These are phyloP conservation scores for Ceratocystis colombiana DNA, from an alignment of 2,329 filamentous ascomycete genomes.

Conservation along the genomic window DNA sequence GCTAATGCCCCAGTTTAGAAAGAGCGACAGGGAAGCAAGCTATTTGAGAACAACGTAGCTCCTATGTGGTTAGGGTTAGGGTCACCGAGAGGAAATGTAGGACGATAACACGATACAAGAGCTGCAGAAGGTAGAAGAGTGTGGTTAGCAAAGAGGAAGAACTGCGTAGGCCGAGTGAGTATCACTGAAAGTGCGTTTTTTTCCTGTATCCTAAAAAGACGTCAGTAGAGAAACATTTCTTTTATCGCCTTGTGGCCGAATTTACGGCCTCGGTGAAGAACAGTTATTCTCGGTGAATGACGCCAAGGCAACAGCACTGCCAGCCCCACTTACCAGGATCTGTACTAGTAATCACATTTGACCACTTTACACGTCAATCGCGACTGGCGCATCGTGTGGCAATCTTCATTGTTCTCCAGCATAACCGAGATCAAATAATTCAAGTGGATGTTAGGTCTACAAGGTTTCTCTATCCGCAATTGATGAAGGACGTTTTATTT, in stretches of 20 bases:
- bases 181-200: too few relatives aligned
- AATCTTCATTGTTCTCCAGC: not conserved
- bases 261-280: not conserved
- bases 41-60: not conserved
- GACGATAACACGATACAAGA: not conserved
- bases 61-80: not conserved
- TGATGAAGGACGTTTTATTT: too few relatives aligned
- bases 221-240: not conserved
- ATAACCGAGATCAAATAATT: not conserved
- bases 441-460: not conserved
- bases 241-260: not conserved
- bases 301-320: not conserved
- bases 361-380: not conserved
- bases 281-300: not conserved
- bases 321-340: not conserved
- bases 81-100: not conserved
- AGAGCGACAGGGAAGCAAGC: not conserved
- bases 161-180: too few relatives aligned
- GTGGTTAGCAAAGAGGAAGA: not conserved
- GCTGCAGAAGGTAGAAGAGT: not conserved
- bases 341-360: not conserved
- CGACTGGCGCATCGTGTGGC: not conserved
- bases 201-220: not conserved
- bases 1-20: not conserved
- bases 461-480: not conserved